Percentiles rank a stretch among this genome's conserved stretches.
These are phyloP conservation scores for Mycena leptocephala DNA, from an alignment of 768 basidiomycete genomes.

Conservation along the genomic window DNA sequence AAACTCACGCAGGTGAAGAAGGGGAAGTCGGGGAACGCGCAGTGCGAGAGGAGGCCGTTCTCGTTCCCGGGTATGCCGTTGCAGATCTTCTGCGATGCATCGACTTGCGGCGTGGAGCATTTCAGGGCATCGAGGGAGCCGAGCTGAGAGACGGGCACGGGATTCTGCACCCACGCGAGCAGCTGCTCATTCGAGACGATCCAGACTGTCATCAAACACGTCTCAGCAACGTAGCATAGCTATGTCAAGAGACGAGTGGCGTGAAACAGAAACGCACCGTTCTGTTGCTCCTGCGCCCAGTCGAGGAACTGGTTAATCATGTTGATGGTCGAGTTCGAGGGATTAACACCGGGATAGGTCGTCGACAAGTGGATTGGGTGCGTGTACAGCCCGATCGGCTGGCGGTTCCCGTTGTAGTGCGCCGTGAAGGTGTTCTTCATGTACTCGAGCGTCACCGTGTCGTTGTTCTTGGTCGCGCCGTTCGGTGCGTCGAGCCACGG, in stretches of 20 bases:
- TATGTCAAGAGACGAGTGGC: no score
- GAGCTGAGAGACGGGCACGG: constrained; percentile 75
- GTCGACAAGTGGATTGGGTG: constrained; percentile 80
- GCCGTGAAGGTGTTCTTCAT: constrained; percentile 83
- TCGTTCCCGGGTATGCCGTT: constrained; percentile 86
- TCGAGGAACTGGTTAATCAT: constrained; percentile 89
- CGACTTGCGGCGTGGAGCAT: constrained; percentile 77
- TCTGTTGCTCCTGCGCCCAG: constrained; percentile 82
- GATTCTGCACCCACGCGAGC: constrained; percentile 82
- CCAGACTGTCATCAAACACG: constrained; percentile 64
- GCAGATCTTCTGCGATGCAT: constrained; percentile 72
- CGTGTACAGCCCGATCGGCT: constrained; percentile 87
- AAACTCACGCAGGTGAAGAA: constrained; percentile 81
- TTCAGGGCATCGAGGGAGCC: constrained; percentile 68
- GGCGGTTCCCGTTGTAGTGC: constrained; percentile 83
- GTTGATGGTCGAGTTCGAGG: constrained; percentile 68
- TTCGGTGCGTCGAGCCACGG: constrained; percentile 73
- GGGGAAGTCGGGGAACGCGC: constrained; percentile 82
- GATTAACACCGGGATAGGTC: constrained; percentile 73
- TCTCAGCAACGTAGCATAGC: background rate
- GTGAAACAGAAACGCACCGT: constrained; percentile 59
- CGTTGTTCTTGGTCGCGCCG: constrained; percentile 65
- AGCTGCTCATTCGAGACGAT: constrained; percentile 83
- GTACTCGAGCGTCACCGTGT: constrained; percentile 77
- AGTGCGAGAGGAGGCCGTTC: constrained; percentile 71